Base-by-base conservation (phyloP, 305 asterid genomes). In the Solanum hybrid region DNA sequence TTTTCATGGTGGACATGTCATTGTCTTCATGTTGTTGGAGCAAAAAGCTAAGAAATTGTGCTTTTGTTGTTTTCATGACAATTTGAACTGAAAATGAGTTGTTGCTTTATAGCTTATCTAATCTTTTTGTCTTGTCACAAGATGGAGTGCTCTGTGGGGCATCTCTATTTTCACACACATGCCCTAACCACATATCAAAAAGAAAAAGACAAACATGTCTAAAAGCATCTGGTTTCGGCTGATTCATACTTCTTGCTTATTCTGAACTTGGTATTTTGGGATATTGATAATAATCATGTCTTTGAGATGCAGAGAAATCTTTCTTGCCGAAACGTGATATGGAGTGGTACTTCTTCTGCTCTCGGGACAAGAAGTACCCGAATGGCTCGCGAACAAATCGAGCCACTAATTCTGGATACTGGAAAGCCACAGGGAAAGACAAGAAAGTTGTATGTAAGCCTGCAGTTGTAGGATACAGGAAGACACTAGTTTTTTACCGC, bases 401-500 rank as follows among this genome's bases (percentile, higher is more conserved):
- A 78, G 94, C 95, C 76, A 93, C 95, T 19, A 91, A 88, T 91
- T 91, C 93, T 10, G 95, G 95, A 56, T 93, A 93, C 93, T 93
- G 95, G 95, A 92, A 93, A 78, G 95, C 95, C 38, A 93, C 95
- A 8, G 95, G 95, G 81, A 93, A 92, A 87, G 95, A 93, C 89
- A 66, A 92, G 84, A 92, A 91, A 88, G 87, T 93, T 14, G 92
- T 90, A 13, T 92, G 95, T 85, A 92, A 91, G 72, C 87, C 95
- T 56, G 86, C 86, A 38, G 91, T 79, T 2, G 38, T 88, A 19
- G 94, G 94, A 8, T 93, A 85, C 86, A 92, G 94, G 42, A 93
- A 93, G 88, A 93, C 95, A 15, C 86, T 93, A 17, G 95, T 93
- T 76, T 93, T 93, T 86, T 93, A 93, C 73, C 36, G 91, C 3